phyloP scores from a whole-genome alignment of 164 flowering plant species.

The Akebia trifoliata region DNA sequence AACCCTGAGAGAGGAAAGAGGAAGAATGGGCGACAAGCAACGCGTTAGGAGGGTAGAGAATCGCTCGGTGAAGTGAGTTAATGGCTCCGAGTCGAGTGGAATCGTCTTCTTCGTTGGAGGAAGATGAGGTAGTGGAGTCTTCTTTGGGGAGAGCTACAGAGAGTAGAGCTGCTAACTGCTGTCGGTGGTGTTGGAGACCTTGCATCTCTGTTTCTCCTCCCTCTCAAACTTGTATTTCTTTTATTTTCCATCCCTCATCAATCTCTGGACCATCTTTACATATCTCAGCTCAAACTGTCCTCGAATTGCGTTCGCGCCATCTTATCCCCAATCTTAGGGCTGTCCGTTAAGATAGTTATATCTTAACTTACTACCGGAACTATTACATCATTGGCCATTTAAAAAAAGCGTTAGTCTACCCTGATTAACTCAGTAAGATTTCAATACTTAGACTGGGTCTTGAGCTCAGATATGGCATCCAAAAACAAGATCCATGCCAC shows the following conservation, averaged over 20 bases:
- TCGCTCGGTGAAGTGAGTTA: constrained; percentile 73
- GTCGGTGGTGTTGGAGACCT: constrained; percentile 85
- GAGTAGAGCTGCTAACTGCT: constrained; percentile 80
- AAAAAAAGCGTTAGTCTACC: too few relatives aligned
- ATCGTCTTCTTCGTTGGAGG: constrained; percentile 35
- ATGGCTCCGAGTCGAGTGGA: constrained; percentile 64
- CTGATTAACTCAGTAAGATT: too few relatives aligned
- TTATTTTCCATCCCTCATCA: background rate
- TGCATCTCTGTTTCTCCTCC: constrained; percentile 45
- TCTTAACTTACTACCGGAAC: too few relatives aligned
- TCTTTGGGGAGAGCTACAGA: constrained; percentile 69
- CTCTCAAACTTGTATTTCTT: constrained; percentile 1
- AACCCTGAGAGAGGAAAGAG: constrained; percentile 73
- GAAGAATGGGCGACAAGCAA: constrained; percentile 81
- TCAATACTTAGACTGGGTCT: too few relatives aligned
- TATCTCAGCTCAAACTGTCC: background rate
- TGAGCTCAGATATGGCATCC: too few relatives aligned
- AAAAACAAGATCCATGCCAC: too few relatives aligned
- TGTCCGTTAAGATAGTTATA: too few relatives aligned
- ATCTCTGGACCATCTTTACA: constrained; percentile 1
- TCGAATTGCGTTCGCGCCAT: constrained; percentile 13
- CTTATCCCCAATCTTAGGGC: too few relatives aligned
- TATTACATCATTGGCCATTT: too few relatives aligned
- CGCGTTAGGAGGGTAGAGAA: constrained; percentile 76
- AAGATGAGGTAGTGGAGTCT: constrained; percentile 15